These are phyloP conservation scores for Pochonia chlamydosporia DNA, from an alignment of 2,329 filamentous ascomycete species.

Conservation along the genomic window DNA sequence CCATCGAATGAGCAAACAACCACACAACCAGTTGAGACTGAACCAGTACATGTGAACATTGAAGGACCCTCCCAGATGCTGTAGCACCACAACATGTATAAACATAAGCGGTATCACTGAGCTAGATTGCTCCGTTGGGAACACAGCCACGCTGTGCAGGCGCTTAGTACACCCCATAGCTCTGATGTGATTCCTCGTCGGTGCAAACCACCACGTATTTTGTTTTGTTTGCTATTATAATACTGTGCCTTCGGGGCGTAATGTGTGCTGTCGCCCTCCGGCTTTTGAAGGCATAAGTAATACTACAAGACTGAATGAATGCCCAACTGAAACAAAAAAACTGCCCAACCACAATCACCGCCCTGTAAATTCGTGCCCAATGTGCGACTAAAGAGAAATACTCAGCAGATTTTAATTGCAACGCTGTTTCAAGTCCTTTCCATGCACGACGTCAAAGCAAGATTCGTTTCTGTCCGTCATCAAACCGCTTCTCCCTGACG, in stretches of 20 bases:
- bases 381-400: neutral
- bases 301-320: neutral
- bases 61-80: neutral
- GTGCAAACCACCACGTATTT: neutral
- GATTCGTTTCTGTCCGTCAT: neutral
- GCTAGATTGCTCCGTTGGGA: constrained; percentile 5
- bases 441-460: neutral
- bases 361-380: constrained; percentile 4
- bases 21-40: no score
- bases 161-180: neutral
- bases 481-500: neutral
- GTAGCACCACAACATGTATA: neutral
- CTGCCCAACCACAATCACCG: neutral
- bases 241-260: neutral
- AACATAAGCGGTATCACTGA: constrained; percentile 3
- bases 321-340: neutral
- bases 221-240: neutral
- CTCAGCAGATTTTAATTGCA: neutral
- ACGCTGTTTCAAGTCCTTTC: neutral
- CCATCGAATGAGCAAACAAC: neutral
- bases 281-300: neutral
- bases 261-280: neutral
- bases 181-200: neutral
- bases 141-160: constrained; percentile 3
- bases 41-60: no score